A percentile compares a stretch with the other conserved stretches of the same genome.
Conservation (phyloP, 495 filamentous ascomycete genomes). For the Xylaria intraflava region DNA sequence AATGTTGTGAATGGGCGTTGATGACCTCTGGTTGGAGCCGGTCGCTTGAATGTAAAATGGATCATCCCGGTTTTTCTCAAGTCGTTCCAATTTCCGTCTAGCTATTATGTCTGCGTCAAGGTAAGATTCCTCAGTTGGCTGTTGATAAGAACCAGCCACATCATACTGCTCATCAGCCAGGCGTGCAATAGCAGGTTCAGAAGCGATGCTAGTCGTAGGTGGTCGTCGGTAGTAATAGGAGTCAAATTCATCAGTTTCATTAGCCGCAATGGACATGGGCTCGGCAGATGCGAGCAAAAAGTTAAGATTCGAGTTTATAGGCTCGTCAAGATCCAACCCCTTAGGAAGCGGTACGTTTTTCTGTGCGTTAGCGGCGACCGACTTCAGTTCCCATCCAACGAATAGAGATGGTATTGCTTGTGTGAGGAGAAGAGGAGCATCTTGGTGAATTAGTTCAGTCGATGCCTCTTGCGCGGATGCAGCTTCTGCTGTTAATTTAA, state of each 20-base stretch:
- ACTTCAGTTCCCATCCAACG: constrained; percentile 77
- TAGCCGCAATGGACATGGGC: constrained; percentile 42
- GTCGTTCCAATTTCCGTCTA: constrained; percentile 58
- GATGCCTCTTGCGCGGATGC: constrained; percentile 40
- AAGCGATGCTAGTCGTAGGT: constrained; percentile 32
- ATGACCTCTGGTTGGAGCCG: constrained; percentile 40
- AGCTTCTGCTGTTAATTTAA: constrained; percentile 78
- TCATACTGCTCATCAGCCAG: constrained; percentile 39
- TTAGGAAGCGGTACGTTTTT: constrained; percentile 76
- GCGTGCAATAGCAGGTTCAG: constrained; percentile 47
- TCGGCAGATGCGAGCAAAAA: constrained; percentile 56
- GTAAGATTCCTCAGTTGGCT: constrained; percentile 47
- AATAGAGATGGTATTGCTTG: constrained; percentile 86
- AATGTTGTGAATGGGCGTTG: constrained; percentile 67
- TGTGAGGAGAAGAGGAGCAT: constrained; percentile 73
- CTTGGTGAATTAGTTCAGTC: constrained; percentile 46
- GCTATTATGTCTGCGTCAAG: constrained; percentile 58
- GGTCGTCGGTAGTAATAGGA: constrained; percentile 63
- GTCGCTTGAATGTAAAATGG: constrained; percentile 83
- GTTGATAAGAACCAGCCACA: constrained; percentile 57
- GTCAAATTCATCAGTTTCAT: constrained; percentile 58
- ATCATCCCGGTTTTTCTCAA: constrained; percentile 80
- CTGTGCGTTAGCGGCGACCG: constrained; percentile 77
- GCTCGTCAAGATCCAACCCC: constrained; percentile 63
- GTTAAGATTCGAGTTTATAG: constrained; percentile 72